Evolutionary conservation across 2,329 filamentous ascomycete species (phyloP).

Genomic region (Diaporthe aspalathi): DNA sequence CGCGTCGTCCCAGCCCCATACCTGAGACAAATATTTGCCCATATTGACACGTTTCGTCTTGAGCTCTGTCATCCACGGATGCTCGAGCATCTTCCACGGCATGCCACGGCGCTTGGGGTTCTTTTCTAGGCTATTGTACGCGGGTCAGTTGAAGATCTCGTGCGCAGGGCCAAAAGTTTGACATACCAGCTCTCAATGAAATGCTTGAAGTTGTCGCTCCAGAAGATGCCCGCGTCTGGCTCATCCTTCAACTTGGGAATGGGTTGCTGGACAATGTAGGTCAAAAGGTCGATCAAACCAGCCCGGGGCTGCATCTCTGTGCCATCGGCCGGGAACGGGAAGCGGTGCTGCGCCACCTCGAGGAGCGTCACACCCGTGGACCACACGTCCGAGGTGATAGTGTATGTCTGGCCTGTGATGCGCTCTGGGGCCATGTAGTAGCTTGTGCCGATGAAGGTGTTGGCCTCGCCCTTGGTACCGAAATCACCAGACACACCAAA

Average conservation of each 20-base stretch:
- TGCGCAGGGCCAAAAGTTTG: too few relatives aligned
- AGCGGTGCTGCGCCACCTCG: conserved; percentile 99
- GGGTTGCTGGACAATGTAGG: conserved; percentile 95
- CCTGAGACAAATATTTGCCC: conserved; percentile 90
- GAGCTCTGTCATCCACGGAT: conserved; percentile 99
- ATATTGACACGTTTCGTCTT: conserved; percentile 96
- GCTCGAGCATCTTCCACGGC: conserved; percentile 98
- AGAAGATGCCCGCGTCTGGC: conserved; percentile 86
- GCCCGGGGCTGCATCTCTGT: conserved; percentile 95
- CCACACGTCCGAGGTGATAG: conserved; percentile 99
- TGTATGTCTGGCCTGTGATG: conserved; percentile 97
- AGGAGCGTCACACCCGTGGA: conserved; percentile 95
- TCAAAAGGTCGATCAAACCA: conserved; percentile 92
- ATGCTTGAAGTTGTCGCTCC: conserved; percentile 98
- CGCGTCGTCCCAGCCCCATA: conserved; percentile 94
- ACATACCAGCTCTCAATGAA: conserved; percentile 99
- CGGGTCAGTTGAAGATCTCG: conserved; percentile 36
- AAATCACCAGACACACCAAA: conserved; percentile 98
- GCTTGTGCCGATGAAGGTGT: conserved; percentile 98
- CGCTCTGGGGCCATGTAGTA: conserved; percentile 99
- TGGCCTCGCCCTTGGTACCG: conserved; percentile 97
- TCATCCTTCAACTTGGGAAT: conserved; percentile 98
- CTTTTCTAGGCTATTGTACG: conserved; percentile 82
- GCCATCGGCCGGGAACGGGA: conserved; percentile 97
- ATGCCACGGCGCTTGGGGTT: conserved; percentile 87